phyloP scores from a whole-genome alignment of 768 basidiomycete species.

The Tubosaeta sp. region DNA sequence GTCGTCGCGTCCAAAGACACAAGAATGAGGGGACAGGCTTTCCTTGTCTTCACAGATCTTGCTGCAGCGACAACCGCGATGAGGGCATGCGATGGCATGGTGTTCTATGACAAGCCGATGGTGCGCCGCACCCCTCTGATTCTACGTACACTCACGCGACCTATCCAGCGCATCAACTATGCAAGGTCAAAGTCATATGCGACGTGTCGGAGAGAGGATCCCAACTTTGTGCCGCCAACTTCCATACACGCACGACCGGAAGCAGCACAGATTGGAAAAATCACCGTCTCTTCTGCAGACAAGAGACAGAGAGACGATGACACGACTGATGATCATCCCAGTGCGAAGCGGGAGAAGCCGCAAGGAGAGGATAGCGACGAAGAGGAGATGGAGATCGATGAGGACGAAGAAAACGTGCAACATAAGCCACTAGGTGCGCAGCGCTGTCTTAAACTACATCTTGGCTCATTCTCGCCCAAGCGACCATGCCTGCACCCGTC shows the following conservation, averaged over 20 bases:
- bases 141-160: conserved; percentile 5
- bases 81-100: conserved; percentile 88
- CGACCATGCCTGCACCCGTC: conserved; percentile 42
- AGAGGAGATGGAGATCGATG: conserved; percentile 93
- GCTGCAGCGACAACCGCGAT: conserved; percentile 88
- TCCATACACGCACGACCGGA: conserved; percentile 55
- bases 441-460: conserved; percentile 6
- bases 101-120: conserved; percentile 89
- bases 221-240: conserved; percentile 71
- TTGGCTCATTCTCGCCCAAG: conserved; percentile 22
- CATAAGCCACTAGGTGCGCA: conserved; percentile 46
- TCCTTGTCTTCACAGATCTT: conserved; percentile 92
- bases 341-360: conserved; percentile 65
- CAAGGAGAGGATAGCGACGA: conserved; percentile 64
- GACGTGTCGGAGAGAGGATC: conserved; percentile 73
- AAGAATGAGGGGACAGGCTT: conserved; percentile 92
- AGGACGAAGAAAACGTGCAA: conserved; percentile 65
- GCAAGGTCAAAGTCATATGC: conserved; percentile 88
- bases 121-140: conserved; percentile 43
- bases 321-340: conserved; percentile 47
- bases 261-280: conserved; percentile 37
- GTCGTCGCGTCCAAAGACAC: conserved; percentile 83
- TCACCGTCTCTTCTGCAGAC: conserved; percentile 37
- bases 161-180: conserved; percentile 78
- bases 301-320: conserved; percentile 70